Evolutionary conservation across 2,329 filamentous ascomycete species (phyloP).

Genomic region (Rhinocladiella mackenziei): DNA sequence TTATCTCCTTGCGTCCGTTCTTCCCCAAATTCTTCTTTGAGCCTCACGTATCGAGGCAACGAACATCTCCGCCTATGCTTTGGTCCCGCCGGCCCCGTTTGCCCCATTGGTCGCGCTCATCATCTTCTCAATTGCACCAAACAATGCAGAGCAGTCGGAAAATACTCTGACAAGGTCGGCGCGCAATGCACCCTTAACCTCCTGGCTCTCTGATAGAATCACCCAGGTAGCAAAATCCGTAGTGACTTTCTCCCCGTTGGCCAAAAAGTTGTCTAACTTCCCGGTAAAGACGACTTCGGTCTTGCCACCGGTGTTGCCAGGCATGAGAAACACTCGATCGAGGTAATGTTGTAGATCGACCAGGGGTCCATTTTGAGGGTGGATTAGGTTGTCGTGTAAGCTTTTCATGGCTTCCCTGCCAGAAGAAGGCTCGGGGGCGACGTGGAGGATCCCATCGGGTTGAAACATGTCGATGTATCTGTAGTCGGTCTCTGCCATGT

Average conservation of each 20-base stretch:
- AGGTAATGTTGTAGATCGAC: constrained; percentile 13
- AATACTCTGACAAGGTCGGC: constrained; percentile 10
- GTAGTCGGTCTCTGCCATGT: constrained; percentile 13
- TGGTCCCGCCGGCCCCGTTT: too few species aligned
- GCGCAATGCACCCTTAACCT: constrained; percentile 2
- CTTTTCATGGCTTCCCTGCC: constrained; percentile 5
- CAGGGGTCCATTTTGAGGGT: constrained; percentile 4
- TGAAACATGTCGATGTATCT: constrained; percentile 6
- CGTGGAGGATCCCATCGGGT: constrained; percentile 8
- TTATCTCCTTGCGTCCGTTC: too few species aligned
- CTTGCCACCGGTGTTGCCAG: constrained; percentile 3
- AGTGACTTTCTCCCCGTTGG: constrained; percentile 6
- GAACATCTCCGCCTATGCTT: too few species aligned
- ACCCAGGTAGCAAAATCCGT: constrained; percentile 15
- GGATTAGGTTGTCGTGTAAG: constrained; percentile 11
- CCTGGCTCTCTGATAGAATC: background rate
- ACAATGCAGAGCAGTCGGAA: constrained; percentile 10
- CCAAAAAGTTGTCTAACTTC: constrained; percentile 4
- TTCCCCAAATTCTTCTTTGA: too few species aligned
- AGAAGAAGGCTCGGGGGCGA: constrained; percentile 1
- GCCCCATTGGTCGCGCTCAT: background rate
- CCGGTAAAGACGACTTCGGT: constrained; percentile 12
- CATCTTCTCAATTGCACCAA: constrained; percentile 11
- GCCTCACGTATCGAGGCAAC: too few species aligned
- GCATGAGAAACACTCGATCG: constrained; percentile 11